Evolutionary conservation across 352 stramenopile species (phyloP).

Genomic region (Phytophthora niederhauseri): DNA sequence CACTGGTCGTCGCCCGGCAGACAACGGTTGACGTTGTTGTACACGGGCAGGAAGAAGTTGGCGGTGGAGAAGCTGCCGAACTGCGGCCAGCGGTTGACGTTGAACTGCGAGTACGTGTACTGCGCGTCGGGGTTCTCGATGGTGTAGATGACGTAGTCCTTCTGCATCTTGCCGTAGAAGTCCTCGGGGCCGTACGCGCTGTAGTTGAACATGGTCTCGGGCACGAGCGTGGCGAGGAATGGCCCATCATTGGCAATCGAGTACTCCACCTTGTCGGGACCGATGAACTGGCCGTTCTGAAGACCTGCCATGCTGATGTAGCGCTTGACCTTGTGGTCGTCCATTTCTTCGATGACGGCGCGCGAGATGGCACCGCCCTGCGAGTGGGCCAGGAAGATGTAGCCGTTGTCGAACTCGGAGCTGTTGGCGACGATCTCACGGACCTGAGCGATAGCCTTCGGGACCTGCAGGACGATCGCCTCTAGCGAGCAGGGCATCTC

Average conservation of each 20-base stretch:
- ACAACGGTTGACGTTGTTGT: conserved; percentile 40
- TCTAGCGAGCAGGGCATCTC: conserved; percentile 31
- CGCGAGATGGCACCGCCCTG: conserved; percentile 42
- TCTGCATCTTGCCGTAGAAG: conserved; percentile 40
- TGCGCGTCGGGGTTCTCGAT: conserved; percentile 34
- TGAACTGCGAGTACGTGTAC: conserved; percentile 35
- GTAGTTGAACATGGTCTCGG: conserved; percentile 36
- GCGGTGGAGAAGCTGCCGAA: conserved; percentile 22
- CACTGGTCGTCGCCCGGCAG: conserved; percentile 14
- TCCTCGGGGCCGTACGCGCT: conserved; percentile 18
- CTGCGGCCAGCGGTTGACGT: conserved; percentile 40
- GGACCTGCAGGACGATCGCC: conserved; percentile 35
- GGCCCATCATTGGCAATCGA: conserved; percentile 16
- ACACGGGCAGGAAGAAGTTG: conserved; percentile 41
- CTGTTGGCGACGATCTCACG: conserved; percentile 28
- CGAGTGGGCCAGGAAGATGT: conserved; percentile 52
- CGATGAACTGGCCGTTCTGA: conserved; percentile 55
- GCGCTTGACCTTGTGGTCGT: conserved; percentile 48
- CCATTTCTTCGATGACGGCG: conserved; percentile 49
- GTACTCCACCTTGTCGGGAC: conserved; percentile 28
- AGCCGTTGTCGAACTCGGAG: conserved; percentile 37
- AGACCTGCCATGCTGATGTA: conserved; percentile 46
- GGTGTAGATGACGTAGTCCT: conserved; percentile 36
- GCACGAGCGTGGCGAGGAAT: conserved; percentile 19
- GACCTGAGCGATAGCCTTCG: conserved; percentile 39